Conservation (phyloP, 805 yeast genomes). For the Saccharomycopsis capsularis region DNA sequence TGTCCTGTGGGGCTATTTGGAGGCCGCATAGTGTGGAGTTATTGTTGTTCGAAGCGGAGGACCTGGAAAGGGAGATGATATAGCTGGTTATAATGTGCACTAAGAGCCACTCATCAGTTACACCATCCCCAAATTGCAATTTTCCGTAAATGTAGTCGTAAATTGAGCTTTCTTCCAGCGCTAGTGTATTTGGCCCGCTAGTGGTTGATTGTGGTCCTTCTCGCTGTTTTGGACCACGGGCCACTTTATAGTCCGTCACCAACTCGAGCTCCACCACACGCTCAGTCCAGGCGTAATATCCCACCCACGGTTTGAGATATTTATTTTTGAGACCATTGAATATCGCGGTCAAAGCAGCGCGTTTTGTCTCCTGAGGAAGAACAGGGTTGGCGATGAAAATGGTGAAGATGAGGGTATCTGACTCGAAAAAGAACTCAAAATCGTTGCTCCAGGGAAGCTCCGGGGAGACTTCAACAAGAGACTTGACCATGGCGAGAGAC, state of each 20-base stretch:
- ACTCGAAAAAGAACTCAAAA: slow-evolving; percentile 16
- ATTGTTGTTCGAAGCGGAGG: neutral
- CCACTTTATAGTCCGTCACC: slow-evolving; percentile 16
- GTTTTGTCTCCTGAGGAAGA: slow-evolving; percentile 22
- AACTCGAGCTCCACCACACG: slow-evolving; percentile 26
- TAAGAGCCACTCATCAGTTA: slow-evolving; percentile 41
- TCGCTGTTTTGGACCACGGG: slow-evolving; percentile 19
- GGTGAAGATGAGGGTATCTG: slow-evolving; percentile 26
- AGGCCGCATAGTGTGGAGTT: neutral
- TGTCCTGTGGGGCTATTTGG: slow-evolving; percentile 25
- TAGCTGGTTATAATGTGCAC: slow-evolving; percentile 29
- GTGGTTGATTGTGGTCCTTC: too few species aligned
- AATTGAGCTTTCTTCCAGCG: slow-evolving; percentile 22
- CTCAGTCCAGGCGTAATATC: slow-evolving; percentile 38
- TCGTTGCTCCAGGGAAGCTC: slow-evolving; percentile 10
- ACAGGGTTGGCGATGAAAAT: slow-evolving; percentile 30
- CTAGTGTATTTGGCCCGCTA: too few species aligned
- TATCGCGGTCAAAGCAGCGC: slow-evolving; percentile 19
- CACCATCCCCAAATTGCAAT: slow-evolving; percentile 35
- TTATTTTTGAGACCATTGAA: slow-evolving; percentile 23
- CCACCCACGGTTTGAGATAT: slow-evolving; percentile 32
- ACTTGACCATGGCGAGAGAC: slow-evolving; percentile 8
- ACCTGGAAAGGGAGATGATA: too few species aligned
- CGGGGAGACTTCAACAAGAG: slow-evolving; percentile 5
- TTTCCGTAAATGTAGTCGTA: slow-evolving; percentile 27